phyloP scores from a whole-genome alignment of 192 early-diverging fungal species.

The Fimicolochytrium jonesii region DNA sequence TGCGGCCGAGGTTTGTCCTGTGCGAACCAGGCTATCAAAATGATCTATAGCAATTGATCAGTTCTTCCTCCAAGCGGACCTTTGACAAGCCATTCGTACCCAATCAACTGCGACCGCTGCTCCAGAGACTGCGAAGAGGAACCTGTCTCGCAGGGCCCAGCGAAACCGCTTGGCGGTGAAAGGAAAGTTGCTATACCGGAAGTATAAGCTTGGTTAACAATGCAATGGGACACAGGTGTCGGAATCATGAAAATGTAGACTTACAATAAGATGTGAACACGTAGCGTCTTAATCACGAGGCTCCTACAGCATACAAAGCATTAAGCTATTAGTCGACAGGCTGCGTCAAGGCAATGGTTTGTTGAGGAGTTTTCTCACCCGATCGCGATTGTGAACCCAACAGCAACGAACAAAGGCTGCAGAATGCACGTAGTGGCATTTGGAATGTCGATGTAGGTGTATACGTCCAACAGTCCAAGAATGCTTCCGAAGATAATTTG shows the following conservation, averaged over 20 bases:
- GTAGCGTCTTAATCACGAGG: slow-evolving; percentile 9
- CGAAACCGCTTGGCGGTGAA: not conserved
- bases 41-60: too few species aligned
- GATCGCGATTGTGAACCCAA: slow-evolving; percentile 8
- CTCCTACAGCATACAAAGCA: not conserved
- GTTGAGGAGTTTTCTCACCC: not conserved
- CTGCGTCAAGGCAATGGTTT: too few species aligned
- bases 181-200: slow-evolving; percentile 1
- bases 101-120: slow-evolving; percentile 2
- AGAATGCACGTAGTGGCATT: slow-evolving; percentile 2
- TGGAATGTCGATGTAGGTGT: slow-evolving; percentile 7
- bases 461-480: slow-evolving; percentile 7
- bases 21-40: slow-evolving; percentile 1
- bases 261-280: slow-evolving; percentile 4
- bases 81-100: too few species aligned
- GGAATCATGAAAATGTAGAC: not conserved
- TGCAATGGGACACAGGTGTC: too few species aligned
- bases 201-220: too few species aligned
- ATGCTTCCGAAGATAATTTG: slow-evolving; percentile 1
- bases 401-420: not conserved
- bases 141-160: not conserved
- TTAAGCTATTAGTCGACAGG: too few species aligned
- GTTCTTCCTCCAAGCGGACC: too few species aligned
- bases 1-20: not conserved
- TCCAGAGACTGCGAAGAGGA: not conserved